Evolutionary conservation across 1,284 basidiomycete species (phyloP).

Genomic region (Rhodotorula sp.): DNA sequence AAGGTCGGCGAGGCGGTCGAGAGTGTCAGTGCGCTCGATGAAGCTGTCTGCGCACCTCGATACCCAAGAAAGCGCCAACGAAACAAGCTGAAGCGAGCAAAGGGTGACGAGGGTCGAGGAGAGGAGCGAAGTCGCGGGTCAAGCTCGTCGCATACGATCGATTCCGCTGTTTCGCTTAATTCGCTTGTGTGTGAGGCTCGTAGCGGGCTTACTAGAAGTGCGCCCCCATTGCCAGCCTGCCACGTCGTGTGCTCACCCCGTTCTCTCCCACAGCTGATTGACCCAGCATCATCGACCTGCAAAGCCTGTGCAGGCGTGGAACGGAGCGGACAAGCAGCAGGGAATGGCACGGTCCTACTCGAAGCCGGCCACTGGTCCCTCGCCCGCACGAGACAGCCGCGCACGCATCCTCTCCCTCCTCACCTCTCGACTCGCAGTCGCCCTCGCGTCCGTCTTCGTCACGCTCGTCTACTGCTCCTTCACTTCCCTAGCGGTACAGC

Average conservation of each 20-base stretch:
- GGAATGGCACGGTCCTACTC: conserved; percentile 1
- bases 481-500: neutral
- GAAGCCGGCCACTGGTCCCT: neutral
- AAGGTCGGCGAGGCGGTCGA: neutral
- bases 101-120: too few species aligned
- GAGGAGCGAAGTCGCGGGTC: too few species aligned
- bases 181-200: neutral
- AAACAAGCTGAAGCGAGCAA: too few species aligned
- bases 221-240: too few species aligned
- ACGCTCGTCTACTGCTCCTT: conserved; percentile 13
- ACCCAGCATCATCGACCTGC: neutral
- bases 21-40: too few species aligned
- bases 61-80: too few species aligned
- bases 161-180: too few species aligned
- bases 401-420: neutral
- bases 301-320: neutral
- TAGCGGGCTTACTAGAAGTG: neutral
- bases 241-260: neutral
- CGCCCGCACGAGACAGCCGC: neutral
- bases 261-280: neutral
- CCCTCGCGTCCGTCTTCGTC: conserved; percentile 14
- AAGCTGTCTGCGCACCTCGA: too few species aligned
- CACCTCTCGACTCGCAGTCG: conserved; percentile 8
- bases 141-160: too few species aligned
- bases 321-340: neutral